Base-by-base conservation (phyloP, 768 basidiomycete species). In the Mycena filopes region DNA sequence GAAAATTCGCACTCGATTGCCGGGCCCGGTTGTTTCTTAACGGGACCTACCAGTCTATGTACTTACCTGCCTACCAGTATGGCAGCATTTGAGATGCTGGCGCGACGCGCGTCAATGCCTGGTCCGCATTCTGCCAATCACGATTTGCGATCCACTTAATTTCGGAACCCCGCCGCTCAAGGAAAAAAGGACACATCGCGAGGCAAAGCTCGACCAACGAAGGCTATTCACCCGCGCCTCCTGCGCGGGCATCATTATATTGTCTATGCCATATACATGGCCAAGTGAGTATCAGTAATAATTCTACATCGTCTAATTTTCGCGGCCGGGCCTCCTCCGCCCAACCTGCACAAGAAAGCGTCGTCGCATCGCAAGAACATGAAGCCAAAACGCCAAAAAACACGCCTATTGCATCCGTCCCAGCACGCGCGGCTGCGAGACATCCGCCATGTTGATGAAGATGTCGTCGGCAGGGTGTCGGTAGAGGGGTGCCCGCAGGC, bases 381-480 rank as follows among this genome's bases (percentile, higher is more conserved):
- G 26, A 28, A 36, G 9, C n/a, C n/a, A n/a, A n/a, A n/a, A n/a
- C n/a, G n/a, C 45, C 56, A 47, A 49, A n/a, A 59, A 50, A 59
- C 29, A 18, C 23, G 9, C 42, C 55, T 64, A 72, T 63, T 78
- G 76, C 82, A 86, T 82, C 61, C 81, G 79, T 50, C 83, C 91
- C 67, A 94, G 78, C 68, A 95, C 92, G 70, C 93, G 86, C 47
- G 93, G 93, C 76, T 95, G 93, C 67, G 86, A 83, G 43, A 95
- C 79, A 73, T 94, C 92, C 25, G 92, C 90, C 89, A 95, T 94
- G 80, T 95, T 92, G 85, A 96, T 96, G 80, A 94, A 95, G 82
- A 96, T 95, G 75, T 96, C 95, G 78, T 96, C 95, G 4, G 95
- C 93, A 67, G 95, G 95, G 81, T 94, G 94, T 70, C 96, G 90